Evolutionary conservation across 1,284 basidiomycete species (phyloP).

Genomic region (Fomitopsis palustris): DNA sequence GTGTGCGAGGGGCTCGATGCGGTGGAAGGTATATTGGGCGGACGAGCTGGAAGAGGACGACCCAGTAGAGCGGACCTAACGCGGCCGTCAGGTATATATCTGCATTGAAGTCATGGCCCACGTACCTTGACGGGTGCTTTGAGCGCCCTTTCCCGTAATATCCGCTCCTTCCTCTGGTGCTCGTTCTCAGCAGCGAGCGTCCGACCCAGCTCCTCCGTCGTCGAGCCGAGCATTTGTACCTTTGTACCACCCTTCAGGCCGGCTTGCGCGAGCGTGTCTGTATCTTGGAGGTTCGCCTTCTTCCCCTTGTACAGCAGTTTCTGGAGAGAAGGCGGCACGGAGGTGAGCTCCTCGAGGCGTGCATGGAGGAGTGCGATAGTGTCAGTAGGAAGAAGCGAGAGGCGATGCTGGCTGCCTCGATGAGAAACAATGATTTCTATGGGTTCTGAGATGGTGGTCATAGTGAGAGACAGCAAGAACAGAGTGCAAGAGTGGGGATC

Average conservation of each 20-base stretch:
- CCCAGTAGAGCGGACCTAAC: constrained; percentile 54
- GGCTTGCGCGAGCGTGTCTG: constrained; percentile 42
- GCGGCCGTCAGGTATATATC: background rate
- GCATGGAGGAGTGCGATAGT: constrained; percentile 46
- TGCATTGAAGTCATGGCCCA: background rate
- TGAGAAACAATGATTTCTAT: constrained; percentile 35
- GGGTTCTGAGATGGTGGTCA: background rate
- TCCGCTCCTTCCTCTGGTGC: constrained; percentile 48
- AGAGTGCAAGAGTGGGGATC: background rate
- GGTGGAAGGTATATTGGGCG: constrained; percentile 59
- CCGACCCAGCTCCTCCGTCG: constrained; percentile 49
- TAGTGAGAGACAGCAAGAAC: background rate
- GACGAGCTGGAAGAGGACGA: constrained; percentile 32
- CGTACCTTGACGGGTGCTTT: constrained; percentile 58
- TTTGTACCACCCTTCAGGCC: constrained; percentile 62
- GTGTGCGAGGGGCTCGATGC: constrained; percentile 55
- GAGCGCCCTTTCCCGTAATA: constrained; percentile 54
- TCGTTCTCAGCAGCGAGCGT: constrained; percentile 56
- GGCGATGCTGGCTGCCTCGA: constrained; percentile 42
- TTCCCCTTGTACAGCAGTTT: constrained; percentile 73
- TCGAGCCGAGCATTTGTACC: constrained; percentile 66
- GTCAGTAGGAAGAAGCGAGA: constrained; percentile 44
- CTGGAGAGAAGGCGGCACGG: constrained; percentile 59
- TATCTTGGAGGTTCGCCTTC: constrained; percentile 34
- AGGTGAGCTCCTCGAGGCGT: constrained; percentile 56